phyloP scores from a whole-genome alignment of 352 stramenopile genomes.

The Phytopythium delawarense region DNA sequence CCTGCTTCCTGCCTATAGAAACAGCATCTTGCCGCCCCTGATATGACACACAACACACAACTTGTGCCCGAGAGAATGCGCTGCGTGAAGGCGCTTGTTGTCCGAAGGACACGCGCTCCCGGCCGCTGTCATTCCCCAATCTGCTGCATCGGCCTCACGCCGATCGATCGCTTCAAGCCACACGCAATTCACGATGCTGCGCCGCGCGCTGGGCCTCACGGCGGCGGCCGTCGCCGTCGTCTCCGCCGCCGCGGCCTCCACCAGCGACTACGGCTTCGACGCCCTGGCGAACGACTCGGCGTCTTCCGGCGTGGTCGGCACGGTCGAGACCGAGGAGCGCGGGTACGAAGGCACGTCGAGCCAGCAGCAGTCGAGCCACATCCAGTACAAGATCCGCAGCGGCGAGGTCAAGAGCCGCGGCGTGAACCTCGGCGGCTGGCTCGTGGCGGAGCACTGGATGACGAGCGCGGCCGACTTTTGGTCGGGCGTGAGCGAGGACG shows the following conservation, averaged over 20 bases:
- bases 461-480: constrained; percentile 46
- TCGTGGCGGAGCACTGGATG: constrained; percentile 85
- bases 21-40: not conserved
- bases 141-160: not conserved
- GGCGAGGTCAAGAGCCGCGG: constrained; percentile 40
- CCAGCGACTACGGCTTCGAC: constrained; percentile 1
- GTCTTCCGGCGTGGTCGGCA: not conserved
- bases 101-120: not conserved
- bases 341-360: constrained; percentile 1
- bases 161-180: not conserved
- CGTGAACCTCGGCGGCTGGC: constrained; percentile 82
- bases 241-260: not conserved
- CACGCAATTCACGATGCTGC: constrained; percentile 1
- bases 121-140: not conserved
- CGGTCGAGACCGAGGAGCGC: constrained; percentile 5
- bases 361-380: constrained; percentile 12
- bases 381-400: constrained; percentile 28
- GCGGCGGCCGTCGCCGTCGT: not conserved
- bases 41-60: not conserved
- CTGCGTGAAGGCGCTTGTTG: not conserved
- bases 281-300: constrained; percentile 3
- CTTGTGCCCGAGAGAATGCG: too few relatives aligned
- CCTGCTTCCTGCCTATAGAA: constrained; percentile 1
- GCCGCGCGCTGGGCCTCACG: not conserved
- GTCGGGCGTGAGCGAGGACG: constrained; percentile 33